Evolutionary conservation across 2,329 filamentous ascomycete genomes (phyloP).

Genomic region (Alternaria brassicicola): DNA sequence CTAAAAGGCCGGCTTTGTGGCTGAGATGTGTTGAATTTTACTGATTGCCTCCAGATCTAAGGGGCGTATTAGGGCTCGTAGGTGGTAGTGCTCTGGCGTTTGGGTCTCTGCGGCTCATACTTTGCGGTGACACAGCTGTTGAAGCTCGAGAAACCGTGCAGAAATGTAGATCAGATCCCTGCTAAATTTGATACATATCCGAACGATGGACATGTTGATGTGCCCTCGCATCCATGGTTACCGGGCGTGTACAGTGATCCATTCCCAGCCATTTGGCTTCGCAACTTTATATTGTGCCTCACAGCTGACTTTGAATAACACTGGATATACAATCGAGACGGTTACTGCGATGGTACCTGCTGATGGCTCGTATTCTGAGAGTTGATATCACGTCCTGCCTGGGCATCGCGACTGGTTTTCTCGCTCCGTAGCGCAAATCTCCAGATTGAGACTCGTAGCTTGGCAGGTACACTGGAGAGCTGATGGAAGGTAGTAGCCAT

Average conservation of each 20-base stretch:
- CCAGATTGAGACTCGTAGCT: slow-evolving; percentile 8
- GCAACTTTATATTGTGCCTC: too few species aligned
- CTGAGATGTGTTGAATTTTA: neutral
- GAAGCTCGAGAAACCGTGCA: neutral
- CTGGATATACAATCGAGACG: neutral
- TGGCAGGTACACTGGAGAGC: slow-evolving; percentile 3
- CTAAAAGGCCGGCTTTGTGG: neutral
- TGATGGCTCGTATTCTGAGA: too few species aligned
- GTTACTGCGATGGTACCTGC: too few species aligned
- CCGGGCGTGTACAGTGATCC: too few species aligned
- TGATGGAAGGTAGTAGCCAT: neutral
- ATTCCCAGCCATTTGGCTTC: too few species aligned
- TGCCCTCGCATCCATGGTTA: neutral
- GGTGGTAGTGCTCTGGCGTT: neutral
- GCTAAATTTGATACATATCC: neutral
- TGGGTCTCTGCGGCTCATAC: neutral
- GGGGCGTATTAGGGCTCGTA: neutral
- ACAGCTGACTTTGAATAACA: neutral
- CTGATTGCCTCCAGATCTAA: neutral
- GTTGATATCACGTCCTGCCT: neutral
- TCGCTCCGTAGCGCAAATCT: neutral
- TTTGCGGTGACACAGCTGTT: neutral
- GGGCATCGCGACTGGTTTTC: neutral
- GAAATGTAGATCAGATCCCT: neutral
- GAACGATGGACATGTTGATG: neutral